Evolutionary conservation across 2,329 filamentous ascomycete genomes (phyloP).

Genomic region (Fusarium sororula): DNA sequence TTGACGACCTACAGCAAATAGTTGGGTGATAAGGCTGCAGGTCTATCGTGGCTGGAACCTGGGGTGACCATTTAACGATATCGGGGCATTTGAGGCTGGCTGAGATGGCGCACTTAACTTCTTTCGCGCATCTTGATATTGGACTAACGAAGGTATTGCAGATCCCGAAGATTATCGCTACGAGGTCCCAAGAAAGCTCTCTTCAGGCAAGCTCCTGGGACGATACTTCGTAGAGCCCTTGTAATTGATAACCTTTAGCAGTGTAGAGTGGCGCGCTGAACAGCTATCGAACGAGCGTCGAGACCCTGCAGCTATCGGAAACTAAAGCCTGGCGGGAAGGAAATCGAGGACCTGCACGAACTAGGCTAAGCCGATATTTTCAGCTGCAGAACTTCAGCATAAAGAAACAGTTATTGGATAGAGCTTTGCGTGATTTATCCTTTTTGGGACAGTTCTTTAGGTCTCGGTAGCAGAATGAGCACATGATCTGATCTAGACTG

Average conservation of each 20-base stretch:
- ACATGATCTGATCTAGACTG: not conserved
- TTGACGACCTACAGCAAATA: not conserved
- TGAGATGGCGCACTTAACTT: not conserved
- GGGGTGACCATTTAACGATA: no score
- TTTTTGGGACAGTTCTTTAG: no score
- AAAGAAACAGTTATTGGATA: no score
- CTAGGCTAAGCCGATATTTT: not conserved
- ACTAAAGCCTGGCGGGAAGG: not conserved
- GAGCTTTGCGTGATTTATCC: not conserved
- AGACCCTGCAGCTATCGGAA: not conserved
- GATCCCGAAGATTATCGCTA: not conserved
- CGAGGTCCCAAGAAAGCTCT: not conserved
- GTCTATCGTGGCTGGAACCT: not conserved
- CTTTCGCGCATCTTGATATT: not conserved
- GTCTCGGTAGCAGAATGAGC: no score
- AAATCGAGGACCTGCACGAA: not conserved
- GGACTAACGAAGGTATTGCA: not conserved
- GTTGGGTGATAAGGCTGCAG: not conserved
- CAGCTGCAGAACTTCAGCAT: not conserved
- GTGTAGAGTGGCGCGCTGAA: not conserved
- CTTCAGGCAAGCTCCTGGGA: no score
- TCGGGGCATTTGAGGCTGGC: not conserved
- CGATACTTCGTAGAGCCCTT: accelerated
- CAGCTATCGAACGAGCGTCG: no score
- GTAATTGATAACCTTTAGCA: accelerated